Base-by-base conservation (phyloP, 2,329 filamentous ascomycete species). In the Penicillium sp. region DNA sequence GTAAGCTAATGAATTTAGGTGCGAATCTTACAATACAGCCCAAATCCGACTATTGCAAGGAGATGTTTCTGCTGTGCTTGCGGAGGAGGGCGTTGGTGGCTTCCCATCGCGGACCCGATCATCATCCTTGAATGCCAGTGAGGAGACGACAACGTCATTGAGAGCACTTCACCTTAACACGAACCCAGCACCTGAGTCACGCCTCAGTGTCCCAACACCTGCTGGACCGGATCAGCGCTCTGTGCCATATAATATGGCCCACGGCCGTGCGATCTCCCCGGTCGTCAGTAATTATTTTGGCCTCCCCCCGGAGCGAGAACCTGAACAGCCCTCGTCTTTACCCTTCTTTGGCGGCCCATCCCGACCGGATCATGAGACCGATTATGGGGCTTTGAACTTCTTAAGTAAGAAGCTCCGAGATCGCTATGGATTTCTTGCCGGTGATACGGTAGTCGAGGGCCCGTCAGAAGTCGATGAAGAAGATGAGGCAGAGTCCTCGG, bases 301-400 rank as follows among this genome's bases (percentile, higher is more conserved):
- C 42, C 69, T 78, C 11, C 74, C 74, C 6, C 64, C 71, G 19
- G 69, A 72, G 51, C 68, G 70, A 31, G 69, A 70, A 54, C 60
- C 61, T 53, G 69, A 64, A 51, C 70, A 63, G 57, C 68, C 65
- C 49, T 68, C 60, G 14, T 71, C 67, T 23, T 62, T 66, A 13
- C 70, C 71, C 31, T 68, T 69, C 49, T 71, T 68, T 57, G 64
- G 68, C 13, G 57, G 55, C 47, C 54, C 58, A 48, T 33, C 63
- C 43, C 58, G 61, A 47, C 61, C 57, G 52, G 62, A 62, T 19
- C 45, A 61, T 48, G 60, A 69, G n/a, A 74, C 76, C 9, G 82
- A 84, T 16, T 82, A 81, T 0, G 81, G 83, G 19, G 85, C 65
- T 19, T 85, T 54, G 81, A 88, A 56, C 67, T 88, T 29, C 81